These are phyloP conservation scores for Metschnikowia hibisci DNA, from an alignment of 805 yeast species.

Conservation along the genomic window DNA sequence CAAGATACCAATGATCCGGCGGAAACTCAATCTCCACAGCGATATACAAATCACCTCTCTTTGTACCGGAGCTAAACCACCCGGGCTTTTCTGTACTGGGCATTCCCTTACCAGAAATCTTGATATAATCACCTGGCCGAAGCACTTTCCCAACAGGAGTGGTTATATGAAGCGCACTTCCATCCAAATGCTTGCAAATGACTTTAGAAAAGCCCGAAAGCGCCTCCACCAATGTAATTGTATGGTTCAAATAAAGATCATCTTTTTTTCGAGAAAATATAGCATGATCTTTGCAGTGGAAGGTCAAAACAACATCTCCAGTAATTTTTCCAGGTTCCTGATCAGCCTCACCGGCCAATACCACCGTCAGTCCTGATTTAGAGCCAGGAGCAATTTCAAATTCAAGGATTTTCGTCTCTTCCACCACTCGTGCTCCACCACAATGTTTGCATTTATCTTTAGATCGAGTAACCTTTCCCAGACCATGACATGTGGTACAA, in stretches of 20 bases:
- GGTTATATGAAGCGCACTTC: conserved; percentile 60
- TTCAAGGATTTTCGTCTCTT: conserved; percentile 69
- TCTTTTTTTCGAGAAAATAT: conserved; percentile 53
- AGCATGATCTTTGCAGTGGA: conserved; percentile 47
- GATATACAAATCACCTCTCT: conserved; percentile 67
- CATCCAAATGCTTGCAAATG: conserved; percentile 73
- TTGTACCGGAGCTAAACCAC: conserved; percentile 21
- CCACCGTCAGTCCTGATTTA: conserved; percentile 54
- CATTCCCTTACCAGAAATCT: conserved; percentile 78
- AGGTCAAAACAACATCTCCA: conserved; percentile 72
- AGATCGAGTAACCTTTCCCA: conserved; percentile 54
- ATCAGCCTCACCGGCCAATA: conserved; percentile 69
- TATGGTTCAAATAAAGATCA: conserved; percentile 59
- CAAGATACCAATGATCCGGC: conserved; percentile 77
- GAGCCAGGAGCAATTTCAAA: conserved; percentile 76
- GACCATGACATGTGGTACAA: conserved; percentile 70
- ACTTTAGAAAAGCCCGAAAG: conserved; percentile 74
- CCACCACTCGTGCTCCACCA: conserved; percentile 55
- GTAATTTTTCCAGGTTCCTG: conserved; percentile 66
- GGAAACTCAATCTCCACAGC: conserved; percentile 78
- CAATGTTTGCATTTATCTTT: conserved; percentile 81
- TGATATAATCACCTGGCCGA: conserved; percentile 67
- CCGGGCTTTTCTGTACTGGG: conserved; percentile 42
- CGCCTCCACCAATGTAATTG: conserved; percentile 72
- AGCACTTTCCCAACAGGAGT: conserved; percentile 78